Percentiles rank a stretch among this genome's conserved stretches.
Conservation (phyloP, 1,284 basidiomycete genomes). For the Cryptococcus sp. region DNA sequence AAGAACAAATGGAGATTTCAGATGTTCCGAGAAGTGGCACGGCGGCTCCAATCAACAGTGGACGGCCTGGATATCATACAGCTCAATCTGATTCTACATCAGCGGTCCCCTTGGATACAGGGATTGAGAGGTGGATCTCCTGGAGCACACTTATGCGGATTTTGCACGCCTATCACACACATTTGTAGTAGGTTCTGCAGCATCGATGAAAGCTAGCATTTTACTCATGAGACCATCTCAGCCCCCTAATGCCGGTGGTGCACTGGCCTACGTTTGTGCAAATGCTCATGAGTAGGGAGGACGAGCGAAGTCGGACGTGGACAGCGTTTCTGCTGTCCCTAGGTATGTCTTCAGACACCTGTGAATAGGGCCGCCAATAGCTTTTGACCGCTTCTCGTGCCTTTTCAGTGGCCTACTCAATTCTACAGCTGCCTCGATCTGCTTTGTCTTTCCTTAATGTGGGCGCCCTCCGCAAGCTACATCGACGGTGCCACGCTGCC, state of each 20-base stretch:
- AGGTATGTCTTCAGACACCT: constrained; percentile 6
- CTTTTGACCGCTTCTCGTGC: neutral
- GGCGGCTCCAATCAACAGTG: neutral
- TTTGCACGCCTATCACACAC: constrained; percentile 29
- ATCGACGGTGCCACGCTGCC: constrained; percentile 26
- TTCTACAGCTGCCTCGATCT: constrained; percentile 35
- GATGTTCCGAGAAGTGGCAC: neutral
- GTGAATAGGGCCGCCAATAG: too few species aligned
- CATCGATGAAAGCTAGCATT: neutral
- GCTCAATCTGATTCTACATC: neutral
- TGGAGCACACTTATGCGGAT: constrained; percentile 30
- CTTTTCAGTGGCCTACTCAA: constrained; percentile 30
- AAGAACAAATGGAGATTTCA: neutral
- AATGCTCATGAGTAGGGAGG: constrained; percentile 30
- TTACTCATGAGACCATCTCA: constrained; percentile 4
- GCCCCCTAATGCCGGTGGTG: constrained; percentile 33
- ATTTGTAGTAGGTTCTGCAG: constrained; percentile 29
- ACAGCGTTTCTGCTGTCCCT: constrained; percentile 30
- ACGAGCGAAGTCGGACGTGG: constrained; percentile 24
- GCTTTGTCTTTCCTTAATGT: constrained; percentile 24
- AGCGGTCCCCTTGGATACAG: neutral
- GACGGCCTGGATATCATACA: neutral
- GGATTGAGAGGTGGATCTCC: constrained; percentile 27
- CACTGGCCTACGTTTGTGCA: constrained; percentile 40
- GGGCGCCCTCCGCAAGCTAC: constrained; percentile 22